Percentiles rank a stretch among this genome's conserved stretches.
phyloP scores from a whole-genome alignment of 257 asterid genomes.

The Verbascum thapsus region DNA sequence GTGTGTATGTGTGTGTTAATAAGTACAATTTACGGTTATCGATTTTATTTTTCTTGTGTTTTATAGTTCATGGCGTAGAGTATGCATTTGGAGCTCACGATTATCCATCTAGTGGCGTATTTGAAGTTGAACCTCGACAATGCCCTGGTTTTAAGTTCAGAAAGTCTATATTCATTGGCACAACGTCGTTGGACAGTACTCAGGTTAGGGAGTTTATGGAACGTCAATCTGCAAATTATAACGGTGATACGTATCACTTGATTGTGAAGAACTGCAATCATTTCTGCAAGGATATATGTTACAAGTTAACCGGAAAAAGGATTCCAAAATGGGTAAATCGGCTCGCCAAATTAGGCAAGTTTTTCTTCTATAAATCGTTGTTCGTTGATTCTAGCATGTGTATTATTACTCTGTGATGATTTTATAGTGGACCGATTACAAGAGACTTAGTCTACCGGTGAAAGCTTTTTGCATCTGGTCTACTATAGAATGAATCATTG shows the following conservation, averaged over 20 bases:
- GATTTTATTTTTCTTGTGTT: not conserved
- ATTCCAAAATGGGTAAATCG: conserved; percentile 98
- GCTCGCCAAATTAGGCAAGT: conserved; percentile 80
- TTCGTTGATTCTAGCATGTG: too few relatives aligned
- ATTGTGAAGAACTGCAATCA: conserved; percentile 94
- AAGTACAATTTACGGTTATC: too few relatives aligned
- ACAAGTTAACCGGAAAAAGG: conserved; percentile 72
- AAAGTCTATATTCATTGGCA: conserved; percentile 78
- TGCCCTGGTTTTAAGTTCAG: conserved; percentile 94
- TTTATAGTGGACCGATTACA: too few relatives aligned
- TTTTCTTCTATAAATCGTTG: not conserved
- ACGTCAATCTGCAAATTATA: conserved; percentile 74
- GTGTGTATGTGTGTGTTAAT: too few relatives aligned
- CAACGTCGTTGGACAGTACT: conserved; percentile 59
- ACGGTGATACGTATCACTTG: conserved; percentile 86
- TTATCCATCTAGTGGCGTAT: conserved; percentile 83
- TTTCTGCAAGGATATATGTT: conserved; percentile 86
- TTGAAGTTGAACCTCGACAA: conserved; percentile 91
- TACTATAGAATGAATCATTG: too few relatives aligned
- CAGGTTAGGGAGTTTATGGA: conserved; percentile 86
- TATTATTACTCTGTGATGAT: too few relatives aligned
- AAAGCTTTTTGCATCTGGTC: too few relatives aligned
- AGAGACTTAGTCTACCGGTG: too few relatives aligned
- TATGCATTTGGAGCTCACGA: conserved; percentile 97
- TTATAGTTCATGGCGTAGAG: conserved; percentile 86